These are phyloP conservation scores for Xylariaceae sp. DNA, from an alignment of 2,329 filamentous ascomycete species.

Conservation along the genomic window DNA sequence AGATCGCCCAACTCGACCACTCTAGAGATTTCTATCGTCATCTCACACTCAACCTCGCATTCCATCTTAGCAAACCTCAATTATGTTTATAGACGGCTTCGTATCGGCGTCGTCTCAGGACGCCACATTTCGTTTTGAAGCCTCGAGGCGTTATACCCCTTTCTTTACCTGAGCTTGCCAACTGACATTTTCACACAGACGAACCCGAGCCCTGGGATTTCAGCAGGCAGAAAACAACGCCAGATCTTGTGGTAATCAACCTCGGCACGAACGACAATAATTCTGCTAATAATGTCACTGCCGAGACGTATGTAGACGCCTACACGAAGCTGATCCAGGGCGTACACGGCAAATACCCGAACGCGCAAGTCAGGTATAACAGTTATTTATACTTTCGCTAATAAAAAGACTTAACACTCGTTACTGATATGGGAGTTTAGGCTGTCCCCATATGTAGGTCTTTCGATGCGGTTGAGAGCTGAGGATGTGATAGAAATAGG, in stretches of 20 bases:
- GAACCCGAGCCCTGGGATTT: slow-evolving; percentile 51
- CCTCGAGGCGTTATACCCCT: slow-evolving; percentile 44
- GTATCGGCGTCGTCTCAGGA: slow-evolving; percentile 26
- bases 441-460: too few species aligned
- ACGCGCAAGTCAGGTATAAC: slow-evolving; percentile 49
- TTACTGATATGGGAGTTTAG: too few species aligned
- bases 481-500: too few species aligned
- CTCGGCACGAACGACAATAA: slow-evolving; percentile 53
- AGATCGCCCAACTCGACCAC: not conserved
- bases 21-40: too few species aligned
- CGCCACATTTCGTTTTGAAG: slow-evolving; percentile 39
- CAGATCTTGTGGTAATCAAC: slow-evolving; percentile 50
- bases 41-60: not conserved
- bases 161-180: not conserved
- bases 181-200: slow-evolving; percentile 31
- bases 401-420: too few species aligned
- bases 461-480: too few species aligned
- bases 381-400: too few species aligned
- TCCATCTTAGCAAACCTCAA: not conserved
- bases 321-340: slow-evolving; percentile 50
- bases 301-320: slow-evolving; percentile 43
- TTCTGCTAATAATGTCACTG: slow-evolving; percentile 44
- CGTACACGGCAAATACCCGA: slow-evolving; percentile 49
- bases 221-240: slow-evolving; percentile 42
- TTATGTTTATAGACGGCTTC: slow-evolving; percentile 19